Base-by-base conservation (phyloP, 1,284 basidiomycete species). In the Fomitopsis pinicola region DNA sequence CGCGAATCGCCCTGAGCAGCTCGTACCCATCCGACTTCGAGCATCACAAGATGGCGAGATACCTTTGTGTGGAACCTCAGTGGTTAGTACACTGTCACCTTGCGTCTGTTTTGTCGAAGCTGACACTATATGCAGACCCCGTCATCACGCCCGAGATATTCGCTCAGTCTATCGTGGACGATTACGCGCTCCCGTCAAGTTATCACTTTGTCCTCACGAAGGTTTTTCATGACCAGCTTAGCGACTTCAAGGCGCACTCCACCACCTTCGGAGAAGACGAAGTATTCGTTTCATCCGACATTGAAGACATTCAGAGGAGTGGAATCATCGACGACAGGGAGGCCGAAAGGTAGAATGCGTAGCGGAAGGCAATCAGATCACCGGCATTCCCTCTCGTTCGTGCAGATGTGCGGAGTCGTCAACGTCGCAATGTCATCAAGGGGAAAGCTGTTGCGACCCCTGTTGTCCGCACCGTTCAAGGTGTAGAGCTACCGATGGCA, bases 21-120 rank as follows among this genome's bases (percentile, higher is more conserved):
- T 98, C 42, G 91, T 99, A 6, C 97, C 97, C 2, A 92, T 99
- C 57, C 87, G 97, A 99, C 68, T 89, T 96, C 59, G 90, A 92
- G 62, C 91, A 94, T 71, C 90, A 92, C 72, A 93, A 91, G 75
- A 87, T 98, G n/a, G 80, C 87, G 95, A 42, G 97, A 99, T 73
- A 96, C 97, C 0, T 98, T 99, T 75, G 86, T 97, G 42, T 99
- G 97, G 97, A 98, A 99, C 71, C 78, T 96, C 58, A 89, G 91
- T 68, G 94, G 94, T 95, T 62, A 58, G 84, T 15, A 53, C 76
- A 14, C 1, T 15, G 44, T 35, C 7, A 14, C 5, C n/a, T 52
- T 42, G 33, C 5, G 8, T 19, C 36, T n/a, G n/a, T n/a, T 35
- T 26, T 40, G 26, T 42, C 15, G 10, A 44, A 9, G 35, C 26